Conservation (phyloP, 1,284 basidiomycete species). For the Takashimella koratensis region DNA sequence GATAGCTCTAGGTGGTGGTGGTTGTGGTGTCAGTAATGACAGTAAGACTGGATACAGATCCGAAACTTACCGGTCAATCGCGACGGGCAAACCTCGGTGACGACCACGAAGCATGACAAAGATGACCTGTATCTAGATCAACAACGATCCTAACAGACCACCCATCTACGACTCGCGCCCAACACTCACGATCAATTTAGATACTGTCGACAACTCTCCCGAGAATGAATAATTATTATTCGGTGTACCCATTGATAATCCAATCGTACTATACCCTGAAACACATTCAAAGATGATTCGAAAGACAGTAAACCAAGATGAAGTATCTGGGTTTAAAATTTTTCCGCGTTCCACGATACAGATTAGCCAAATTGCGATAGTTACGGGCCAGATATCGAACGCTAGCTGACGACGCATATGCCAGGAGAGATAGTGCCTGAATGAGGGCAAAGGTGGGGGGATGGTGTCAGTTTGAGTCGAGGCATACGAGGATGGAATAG, state of each 20-base stretch:
- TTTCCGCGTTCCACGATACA: slow-evolving; percentile 78
- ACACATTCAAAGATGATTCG: slow-evolving; percentile 58
- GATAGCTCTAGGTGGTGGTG: not conserved
- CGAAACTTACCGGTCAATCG: slow-evolving; percentile 31
- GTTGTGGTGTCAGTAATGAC: too few relatives aligned
- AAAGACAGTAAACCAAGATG: slow-evolving; percentile 74
- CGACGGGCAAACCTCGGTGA: slow-evolving; percentile 42
- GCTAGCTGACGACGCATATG: slow-evolving; percentile 76
- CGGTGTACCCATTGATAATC: slow-evolving; percentile 71
- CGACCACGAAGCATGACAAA: slow-evolving; percentile 42
- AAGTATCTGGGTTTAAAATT: slow-evolving; percentile 56
- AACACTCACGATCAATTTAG: slow-evolving; percentile 38
- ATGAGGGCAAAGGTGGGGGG: slow-evolving; percentile 30
- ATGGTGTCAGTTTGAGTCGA: slow-evolving; percentile 10
- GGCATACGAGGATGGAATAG: too few relatives aligned
- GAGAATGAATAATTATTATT: slow-evolving; percentile 51
- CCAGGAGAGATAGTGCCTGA: slow-evolving; percentile 47
- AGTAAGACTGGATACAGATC: too few relatives aligned
- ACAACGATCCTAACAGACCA: not conserved
- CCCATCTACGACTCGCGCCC: not conserved
- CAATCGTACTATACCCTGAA: slow-evolving; percentile 88
- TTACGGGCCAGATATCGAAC: slow-evolving; percentile 91
- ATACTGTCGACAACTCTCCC: slow-evolving; percentile 35
- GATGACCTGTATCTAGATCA: slow-evolving; percentile 24
- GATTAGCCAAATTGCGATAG: slow-evolving; percentile 69